Conservation (phyloP, 208 protist species). For the Herpetomonas muscarum region DNA sequence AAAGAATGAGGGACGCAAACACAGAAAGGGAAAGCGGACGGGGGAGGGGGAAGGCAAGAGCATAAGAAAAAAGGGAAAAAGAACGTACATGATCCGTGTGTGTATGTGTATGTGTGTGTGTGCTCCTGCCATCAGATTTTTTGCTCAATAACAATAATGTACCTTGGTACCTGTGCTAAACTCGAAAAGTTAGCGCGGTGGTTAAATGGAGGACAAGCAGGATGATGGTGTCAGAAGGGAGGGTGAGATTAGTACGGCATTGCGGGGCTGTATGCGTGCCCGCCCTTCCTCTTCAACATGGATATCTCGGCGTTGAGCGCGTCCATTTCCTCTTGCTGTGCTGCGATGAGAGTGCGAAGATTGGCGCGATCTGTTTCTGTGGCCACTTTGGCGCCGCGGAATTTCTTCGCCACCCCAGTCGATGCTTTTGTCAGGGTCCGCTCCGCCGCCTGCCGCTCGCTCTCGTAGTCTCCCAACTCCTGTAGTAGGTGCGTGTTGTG, state of each 20-base stretch:
- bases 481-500: conserved; percentile 89
- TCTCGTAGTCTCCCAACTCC: conserved; percentile 74
- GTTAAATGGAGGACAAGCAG: too few species aligned
- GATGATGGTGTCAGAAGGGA: too few species aligned
- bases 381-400: conserved; percentile 65
- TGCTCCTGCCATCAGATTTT: neutral
- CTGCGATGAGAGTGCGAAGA: conserved; percentile 80
- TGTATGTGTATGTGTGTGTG: conserved; percentile 16
- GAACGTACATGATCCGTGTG: conserved; percentile 3
- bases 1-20: too few species aligned
- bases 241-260: conserved; percentile 1
- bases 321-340: conserved; percentile 93
- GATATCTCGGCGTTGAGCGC: conserved; percentile 87
- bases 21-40: too few species aligned
- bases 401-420: conserved; percentile 64
- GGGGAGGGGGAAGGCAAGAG: too few species aligned
- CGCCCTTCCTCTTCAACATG: conserved; percentile 92
- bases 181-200: too few species aligned
- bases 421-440: conserved; percentile 63
- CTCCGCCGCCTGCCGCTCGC: conserved; percentile 77
- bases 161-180: too few species aligned
- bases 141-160: too few species aligned
- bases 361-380: conserved; percentile 73
- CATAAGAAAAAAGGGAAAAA: too few species aligned
- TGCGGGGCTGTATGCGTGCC: conserved; percentile 82